Conservation (phyloP, 148 eudicot genomes). For the Salicornia ramosissima region DNA sequence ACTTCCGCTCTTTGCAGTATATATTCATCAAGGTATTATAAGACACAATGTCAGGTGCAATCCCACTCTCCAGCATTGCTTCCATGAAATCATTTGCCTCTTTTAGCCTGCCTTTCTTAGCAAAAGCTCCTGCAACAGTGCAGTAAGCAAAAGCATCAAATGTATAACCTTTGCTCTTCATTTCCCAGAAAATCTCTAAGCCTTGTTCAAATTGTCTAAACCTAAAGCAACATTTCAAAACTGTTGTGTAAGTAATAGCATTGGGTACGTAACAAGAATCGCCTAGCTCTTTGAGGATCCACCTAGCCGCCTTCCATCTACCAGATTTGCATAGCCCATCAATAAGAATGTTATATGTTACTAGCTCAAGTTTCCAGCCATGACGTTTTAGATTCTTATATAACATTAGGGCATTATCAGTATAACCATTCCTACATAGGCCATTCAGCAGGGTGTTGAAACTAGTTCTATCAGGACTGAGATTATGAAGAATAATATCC, state of each 20-base stretch:
- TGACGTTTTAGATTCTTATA: conserved; percentile 53
- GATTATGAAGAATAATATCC: conserved; percentile 42
- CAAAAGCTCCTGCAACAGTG: conserved; percentile 67
- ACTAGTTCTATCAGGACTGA: conserved; percentile 47
- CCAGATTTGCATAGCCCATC: conserved; percentile 68
- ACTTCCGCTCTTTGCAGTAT: conserved; percentile 57
- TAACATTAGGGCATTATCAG: conserved; percentile 57
- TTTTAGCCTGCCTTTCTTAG: conserved; percentile 46
- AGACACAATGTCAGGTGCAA: conserved; percentile 56
- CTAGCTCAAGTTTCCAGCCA: conserved; percentile 54
- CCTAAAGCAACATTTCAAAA: conserved; percentile 75
- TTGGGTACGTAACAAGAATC: conserved; percentile 52
- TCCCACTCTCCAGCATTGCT: conserved; percentile 58
- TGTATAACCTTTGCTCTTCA: conserved; percentile 76
- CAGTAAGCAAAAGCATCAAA: conserved; percentile 87
- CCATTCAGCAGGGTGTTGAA: conserved; percentile 76
- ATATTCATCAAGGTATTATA: conserved; percentile 73
- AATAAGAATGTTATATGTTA: conserved; percentile 75
- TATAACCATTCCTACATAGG: conserved; percentile 67
- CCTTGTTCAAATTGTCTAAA: conserved; percentile 54
- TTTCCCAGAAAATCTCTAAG: conserved; percentile 56
- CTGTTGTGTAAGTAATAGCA: conserved; percentile 74
- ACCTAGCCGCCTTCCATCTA: conserved; percentile 41
- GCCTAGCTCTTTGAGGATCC: conserved; percentile 54
- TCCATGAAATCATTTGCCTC: conserved; percentile 56